A percentile compares a stretch with the other conserved stretches of the same genome.
These are phyloP conservation scores for Calcarisporium arbuscula DNA, from an alignment of 2,329 filamentous ascomycete species.

Conservation along the genomic window DNA sequence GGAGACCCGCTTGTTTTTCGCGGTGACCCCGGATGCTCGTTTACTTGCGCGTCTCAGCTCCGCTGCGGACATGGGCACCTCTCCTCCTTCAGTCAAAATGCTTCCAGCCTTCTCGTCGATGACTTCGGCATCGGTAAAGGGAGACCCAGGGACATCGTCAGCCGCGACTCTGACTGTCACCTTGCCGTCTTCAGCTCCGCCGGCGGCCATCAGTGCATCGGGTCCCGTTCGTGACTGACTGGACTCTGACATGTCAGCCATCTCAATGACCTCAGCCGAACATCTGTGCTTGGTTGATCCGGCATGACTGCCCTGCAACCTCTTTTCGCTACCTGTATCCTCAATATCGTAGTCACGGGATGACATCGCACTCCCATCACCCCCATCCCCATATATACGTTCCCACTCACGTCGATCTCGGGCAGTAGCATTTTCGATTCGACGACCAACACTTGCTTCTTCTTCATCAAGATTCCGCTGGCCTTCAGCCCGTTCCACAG, in stretches of 20 bases:
- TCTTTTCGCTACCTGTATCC: conserved; percentile 42
- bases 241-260: conserved; percentile 40
- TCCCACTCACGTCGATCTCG: conserved; percentile 70
- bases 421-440: conserved; percentile 55
- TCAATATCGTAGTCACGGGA: conserved; percentile 47
- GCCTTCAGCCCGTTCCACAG: conserved; percentile 41
- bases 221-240: conserved; percentile 21
- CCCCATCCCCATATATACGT: conserved; percentile 61
- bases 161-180: conserved; percentile 48
- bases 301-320: conserved; percentile 24
- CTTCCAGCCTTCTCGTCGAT: conserved; percentile 25
- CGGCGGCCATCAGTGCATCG: conserved; percentile 34
- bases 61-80: too few species aligned
- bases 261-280: conserved; percentile 46
- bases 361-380: conserved; percentile 23
- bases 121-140: conserved; percentile 14
- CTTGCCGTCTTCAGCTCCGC: conserved; percentile 34
- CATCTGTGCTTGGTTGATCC: conserved; percentile 28
- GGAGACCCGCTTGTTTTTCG: conserved; percentile 10
- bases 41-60: too few species aligned
- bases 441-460: conserved; percentile 64
- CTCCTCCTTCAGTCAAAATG: too few species aligned
- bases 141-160: conserved; percentile 36
- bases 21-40: conserved; percentile 14
- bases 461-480: conserved; percentile 51